A percentile compares a stretch with the other conserved stretches of the same genome.
Conservation (phyloP, 495 filamentous ascomycete genomes). For the Trichoderma erinaceum region DNA sequence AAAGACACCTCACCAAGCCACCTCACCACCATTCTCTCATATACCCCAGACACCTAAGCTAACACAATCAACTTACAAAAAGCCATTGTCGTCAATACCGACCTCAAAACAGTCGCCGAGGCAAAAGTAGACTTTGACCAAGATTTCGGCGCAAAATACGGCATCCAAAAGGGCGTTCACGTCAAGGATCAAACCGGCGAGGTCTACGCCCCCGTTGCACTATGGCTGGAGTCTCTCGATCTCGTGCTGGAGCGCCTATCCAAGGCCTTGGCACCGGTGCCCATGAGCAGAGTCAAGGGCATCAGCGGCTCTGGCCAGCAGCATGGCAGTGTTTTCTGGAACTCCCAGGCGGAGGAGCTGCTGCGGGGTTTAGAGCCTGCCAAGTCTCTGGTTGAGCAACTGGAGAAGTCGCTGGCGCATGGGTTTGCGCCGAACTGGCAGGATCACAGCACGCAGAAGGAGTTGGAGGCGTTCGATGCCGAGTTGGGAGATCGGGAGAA, state of each 20-base stretch:
- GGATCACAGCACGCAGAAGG: constrained; percentile 83
- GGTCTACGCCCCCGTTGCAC: constrained; percentile 84
- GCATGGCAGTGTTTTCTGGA: constrained; percentile 95
- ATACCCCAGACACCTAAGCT: neutral
- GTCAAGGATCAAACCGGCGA: constrained; percentile 74
- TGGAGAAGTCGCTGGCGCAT: constrained; percentile 66
- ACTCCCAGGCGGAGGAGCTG: constrained; percentile 56
- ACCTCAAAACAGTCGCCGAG: constrained; percentile 68
- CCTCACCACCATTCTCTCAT: neutral
- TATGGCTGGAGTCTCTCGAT: constrained; percentile 93
- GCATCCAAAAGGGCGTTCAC: constrained; percentile 80
- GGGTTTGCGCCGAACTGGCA: constrained; percentile 95
- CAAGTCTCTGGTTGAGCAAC: constrained; percentile 60
- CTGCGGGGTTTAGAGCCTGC: constrained; percentile 54
- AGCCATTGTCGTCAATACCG: constrained; percentile 74
- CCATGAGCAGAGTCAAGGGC: constrained; percentile 70
- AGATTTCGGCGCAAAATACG: constrained; percentile 71
- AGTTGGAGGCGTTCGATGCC: constrained; percentile 83
- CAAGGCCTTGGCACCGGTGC: constrained; percentile 51
- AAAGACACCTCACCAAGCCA: neutral
- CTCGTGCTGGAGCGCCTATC: constrained; percentile 68
- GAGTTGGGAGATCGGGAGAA: constrained; percentile 56
- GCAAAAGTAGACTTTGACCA: constrained; percentile 69
- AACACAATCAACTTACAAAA: constrained; percentile 6
- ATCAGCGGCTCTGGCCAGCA: constrained; percentile 93